Evolutionary conservation across 805 yeast species (phyloP), one percentile per base, ranked within the genome.

Genomic region (Candida hungchunana): DNA sequence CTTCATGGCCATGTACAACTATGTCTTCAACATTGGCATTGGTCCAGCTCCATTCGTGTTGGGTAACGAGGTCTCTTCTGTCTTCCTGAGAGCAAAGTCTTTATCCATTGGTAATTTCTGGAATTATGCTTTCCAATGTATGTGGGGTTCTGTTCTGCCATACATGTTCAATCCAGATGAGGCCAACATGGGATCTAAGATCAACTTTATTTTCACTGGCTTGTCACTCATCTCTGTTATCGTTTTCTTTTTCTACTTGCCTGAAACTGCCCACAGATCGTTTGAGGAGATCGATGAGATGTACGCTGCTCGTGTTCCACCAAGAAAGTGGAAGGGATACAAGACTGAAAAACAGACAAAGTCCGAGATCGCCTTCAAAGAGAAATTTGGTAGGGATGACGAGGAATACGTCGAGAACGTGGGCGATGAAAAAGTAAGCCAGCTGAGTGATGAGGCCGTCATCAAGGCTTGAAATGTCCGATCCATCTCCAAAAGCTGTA

Each of bases 251-350:
- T 69, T 70, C 54, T 64, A 64, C 36, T 59, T 73, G 34, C 81
- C 82, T 15, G 82, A 76, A 54, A 69, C 78, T 18, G 63, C 62
- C 43, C 63, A 63, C 35, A 64, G 76, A 53, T 71, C 79, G 0
- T 73, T 60, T 46, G 78, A 74, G 36, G 81, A 75, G 48, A 60
- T 76, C 48, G 81, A 75, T 53, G 59, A 59, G 36, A 58, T 75
- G 62, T 76, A 71, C 55, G 59, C 51, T 32, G 46, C 38, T 30
- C 32, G 38, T 4, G 39, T 60, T 25, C 51, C 56, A 23, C 48
- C 62, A 9, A 48, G 60, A 46, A 33, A 55, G 13, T 60, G 55
- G 51, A 15, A 23, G 10, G 28, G 16, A 13, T 39, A 19, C 28
- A 18, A 27, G 19, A 39, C 42, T 10, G 39, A 39, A 20, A 34